phyloP scores from a whole-genome alignment of 2,329 filamentous ascomycete species.

The Hypoxylon sp. region DNA sequence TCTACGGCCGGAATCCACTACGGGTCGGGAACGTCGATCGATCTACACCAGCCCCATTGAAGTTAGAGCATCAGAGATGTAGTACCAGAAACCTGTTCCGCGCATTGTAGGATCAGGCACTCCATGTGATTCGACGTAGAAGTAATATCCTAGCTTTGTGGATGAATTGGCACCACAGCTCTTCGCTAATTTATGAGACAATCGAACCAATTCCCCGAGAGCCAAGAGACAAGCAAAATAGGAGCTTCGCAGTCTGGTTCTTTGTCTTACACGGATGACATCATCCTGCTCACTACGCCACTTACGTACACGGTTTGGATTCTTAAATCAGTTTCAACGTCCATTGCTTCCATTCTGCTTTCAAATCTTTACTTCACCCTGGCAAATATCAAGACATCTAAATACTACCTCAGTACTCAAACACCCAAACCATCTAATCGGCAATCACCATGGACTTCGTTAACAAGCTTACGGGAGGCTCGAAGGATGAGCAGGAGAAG shows the following conservation, averaged over 20 bases:
- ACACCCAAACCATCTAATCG: conserved; percentile 32
- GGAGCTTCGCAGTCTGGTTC: background rate
- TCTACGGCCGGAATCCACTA: background rate
- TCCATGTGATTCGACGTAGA: conserved; percentile 6
- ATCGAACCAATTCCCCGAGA: background rate
- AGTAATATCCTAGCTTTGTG: conserved; percentile 1
- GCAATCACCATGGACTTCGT: conserved; percentile 64
- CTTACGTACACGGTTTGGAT: conserved; percentile 9
- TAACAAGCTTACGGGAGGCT: conserved; percentile 61
- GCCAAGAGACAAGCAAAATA: background rate
- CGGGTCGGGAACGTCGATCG: background rate
- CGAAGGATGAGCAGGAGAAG: conserved; percentile 44
- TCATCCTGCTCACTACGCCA: conserved; percentile 16
- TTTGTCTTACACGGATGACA: conserved; percentile 10
- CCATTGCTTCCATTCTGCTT: background rate
- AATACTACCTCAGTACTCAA: background rate
- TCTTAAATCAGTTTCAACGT: background rate
- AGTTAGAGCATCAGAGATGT: background rate
- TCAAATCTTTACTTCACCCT: background rate
- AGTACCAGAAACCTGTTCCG: conserved; percentile 3
- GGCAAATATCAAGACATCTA: background rate
- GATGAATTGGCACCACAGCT: background rate
- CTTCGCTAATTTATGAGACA: background rate
- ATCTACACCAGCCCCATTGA: background rate
- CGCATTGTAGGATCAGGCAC: background rate